Base-by-base conservation (phyloP, 2,329 filamentous ascomycete species). In the Nectriaceae sp. region DNA sequence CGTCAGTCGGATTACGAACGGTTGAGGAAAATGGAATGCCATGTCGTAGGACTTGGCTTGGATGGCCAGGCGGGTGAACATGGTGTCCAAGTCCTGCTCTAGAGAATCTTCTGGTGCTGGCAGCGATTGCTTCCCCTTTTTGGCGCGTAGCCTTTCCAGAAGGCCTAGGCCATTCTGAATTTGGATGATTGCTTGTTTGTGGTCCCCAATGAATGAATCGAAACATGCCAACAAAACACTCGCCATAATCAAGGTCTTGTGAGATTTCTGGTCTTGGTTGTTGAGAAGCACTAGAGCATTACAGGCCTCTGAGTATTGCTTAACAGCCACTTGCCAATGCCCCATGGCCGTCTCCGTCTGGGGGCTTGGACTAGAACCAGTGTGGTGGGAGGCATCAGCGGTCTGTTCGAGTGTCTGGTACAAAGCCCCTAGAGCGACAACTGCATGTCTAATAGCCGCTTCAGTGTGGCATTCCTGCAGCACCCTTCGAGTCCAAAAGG, bases 1-100 rank as follows among this genome's bases (percentile, higher is more conserved):
- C 21, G 42, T 59, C 51, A 51, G 75, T 5, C 74, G 75, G 50
- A 85, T 80, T 5, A 85, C 81, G 47, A 77, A 83, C 1, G 82
- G 82, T 22, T 82, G 74, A 1, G 82, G 82, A 50, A 85, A 85
- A 62, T 86, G 83, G 59, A 85, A 86, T 24, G 83, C 83, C 80
- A 85, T 82, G 57, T 85, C 83, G 61, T 86, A 86, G 1, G 82
- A 84, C 60, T 85, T 86, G 37, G 83, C 83, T 62, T 85, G 83
- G 37, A 85, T 83, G 3, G 81, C 82, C 2, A 85, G 70, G 4
- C 83, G 76, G 2, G 79, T 84, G 56, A 85, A 85, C 71, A 85
- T 84, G 42, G 82, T 79, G 5, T 82, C 72, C 21, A 86, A 71
- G 58, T 85, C 83, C 42, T 80, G 75, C 53, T 83, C 79, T 5